Conservation (phyloP, 192 early-diverging fungal species). For the Rhizophagus prolifer region DNA sequence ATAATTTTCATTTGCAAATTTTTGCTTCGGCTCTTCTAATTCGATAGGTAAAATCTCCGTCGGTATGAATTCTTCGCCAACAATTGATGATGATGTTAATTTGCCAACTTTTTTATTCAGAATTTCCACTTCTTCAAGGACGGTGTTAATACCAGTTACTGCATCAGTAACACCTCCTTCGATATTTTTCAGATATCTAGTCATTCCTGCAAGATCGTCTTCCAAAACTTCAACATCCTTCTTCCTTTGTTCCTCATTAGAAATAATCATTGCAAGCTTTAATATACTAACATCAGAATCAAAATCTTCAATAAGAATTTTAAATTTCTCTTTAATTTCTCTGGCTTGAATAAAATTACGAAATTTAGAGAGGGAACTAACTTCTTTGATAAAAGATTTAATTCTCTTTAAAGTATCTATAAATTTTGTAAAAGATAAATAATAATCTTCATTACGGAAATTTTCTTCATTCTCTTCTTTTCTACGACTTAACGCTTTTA, state of each 20-base stretch:
- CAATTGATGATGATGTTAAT: too few species aligned
- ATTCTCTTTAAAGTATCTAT: neutral
- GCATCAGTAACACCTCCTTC: too few species aligned
- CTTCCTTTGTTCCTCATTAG: neutral
- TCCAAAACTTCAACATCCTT: neutral
- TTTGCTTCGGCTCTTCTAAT: too few species aligned
- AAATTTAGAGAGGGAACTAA: neutral
- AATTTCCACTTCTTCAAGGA: too few species aligned
- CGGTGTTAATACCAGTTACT: too few species aligned
- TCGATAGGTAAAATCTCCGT: too few species aligned
- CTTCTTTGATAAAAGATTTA: slow-evolving; percentile 3
- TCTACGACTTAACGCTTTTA: neutral
- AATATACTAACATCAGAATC: neutral
- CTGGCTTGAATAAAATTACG: slow-evolving; percentile 1
- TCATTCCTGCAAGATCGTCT: neutral
- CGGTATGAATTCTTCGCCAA: too few species aligned
- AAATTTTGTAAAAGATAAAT: neutral
- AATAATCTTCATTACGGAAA: too few species aligned
- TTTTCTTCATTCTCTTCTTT: too few species aligned
- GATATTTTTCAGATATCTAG: neutral
- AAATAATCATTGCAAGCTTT: neutral
- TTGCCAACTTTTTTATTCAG: too few species aligned
- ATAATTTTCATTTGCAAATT: too few species aligned
- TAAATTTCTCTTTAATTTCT: neutral
- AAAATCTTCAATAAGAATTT: neutral